These are phyloP conservation scores for Fraxinus excelsior DNA, from an alignment of 257 asterid genomes.

Conservation along the genomic window DNA sequence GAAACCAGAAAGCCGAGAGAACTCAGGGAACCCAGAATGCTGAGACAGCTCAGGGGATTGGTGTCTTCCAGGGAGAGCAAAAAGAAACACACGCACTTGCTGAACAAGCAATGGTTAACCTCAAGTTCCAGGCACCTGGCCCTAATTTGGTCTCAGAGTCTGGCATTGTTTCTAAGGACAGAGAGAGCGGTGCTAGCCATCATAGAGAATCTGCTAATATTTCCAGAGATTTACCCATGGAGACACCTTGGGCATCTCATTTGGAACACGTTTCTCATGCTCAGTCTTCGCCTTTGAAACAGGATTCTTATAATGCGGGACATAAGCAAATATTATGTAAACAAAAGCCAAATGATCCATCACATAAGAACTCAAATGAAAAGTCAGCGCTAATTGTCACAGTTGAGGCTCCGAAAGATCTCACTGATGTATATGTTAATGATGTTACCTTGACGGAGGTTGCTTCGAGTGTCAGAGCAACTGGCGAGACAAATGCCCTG, in stretches of 20 bases:
- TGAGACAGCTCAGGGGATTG: conserved; percentile 35
- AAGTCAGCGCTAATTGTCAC: conserved; percentile 33
- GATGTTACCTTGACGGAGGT: conserved; percentile 34
- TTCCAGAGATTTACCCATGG: conserved; percentile 33
- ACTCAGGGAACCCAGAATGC: conserved; percentile 32
- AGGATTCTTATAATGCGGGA: conserved; percentile 34
- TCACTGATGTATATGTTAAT: conserved; percentile 29
- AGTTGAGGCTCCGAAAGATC: conserved; percentile 39
- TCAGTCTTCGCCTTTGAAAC: conserved; percentile 35
- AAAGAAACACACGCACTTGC: conserved; percentile 31
- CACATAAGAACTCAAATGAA: conserved; percentile 43
- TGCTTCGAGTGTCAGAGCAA: conserved; percentile 38
- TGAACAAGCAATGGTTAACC: conserved; percentile 40
- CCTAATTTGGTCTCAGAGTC: conserved; percentile 30
- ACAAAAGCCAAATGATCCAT: conserved; percentile 53
- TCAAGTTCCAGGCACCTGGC: conserved; percentile 36
- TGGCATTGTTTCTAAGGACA: conserved; percentile 33
- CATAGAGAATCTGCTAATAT: conserved; percentile 40
- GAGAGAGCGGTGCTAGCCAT: conserved; percentile 29
- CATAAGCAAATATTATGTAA: conserved; percentile 51
- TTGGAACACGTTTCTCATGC: conserved; percentile 37
- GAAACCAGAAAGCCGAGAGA: conserved; percentile 41
- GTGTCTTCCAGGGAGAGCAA: conserved; percentile 36
- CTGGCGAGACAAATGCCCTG: conserved; percentile 37
- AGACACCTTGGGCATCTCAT: conserved; percentile 30